Conservation (phyloP, 2,329 filamentous ascomycete genomes). For the Stachybotrys chartarum region DNA sequence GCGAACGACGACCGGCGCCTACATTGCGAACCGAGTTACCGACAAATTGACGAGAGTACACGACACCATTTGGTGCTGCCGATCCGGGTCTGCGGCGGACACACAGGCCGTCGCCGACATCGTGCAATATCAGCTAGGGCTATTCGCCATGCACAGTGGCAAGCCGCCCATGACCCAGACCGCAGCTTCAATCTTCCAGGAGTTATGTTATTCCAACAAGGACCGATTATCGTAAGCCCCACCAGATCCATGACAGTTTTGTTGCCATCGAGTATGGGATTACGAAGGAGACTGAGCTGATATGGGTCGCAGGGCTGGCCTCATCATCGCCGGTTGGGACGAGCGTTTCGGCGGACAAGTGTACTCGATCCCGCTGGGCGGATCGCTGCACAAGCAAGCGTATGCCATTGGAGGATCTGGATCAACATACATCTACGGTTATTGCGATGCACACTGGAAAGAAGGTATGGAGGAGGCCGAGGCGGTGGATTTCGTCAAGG, state of each 20-base stretch:
- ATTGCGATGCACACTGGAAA: slow-evolving; percentile 93
- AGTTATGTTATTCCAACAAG: slow-evolving; percentile 97
- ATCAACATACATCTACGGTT: slow-evolving; percentile 99
- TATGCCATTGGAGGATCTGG: slow-evolving; percentile 96
- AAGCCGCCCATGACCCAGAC: slow-evolving; percentile 91
- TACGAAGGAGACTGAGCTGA: slow-evolving; percentile 8
- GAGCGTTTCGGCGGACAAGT: slow-evolving; percentile 92
- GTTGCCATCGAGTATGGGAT: background rate
- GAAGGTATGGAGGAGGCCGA: slow-evolving; percentile 92
- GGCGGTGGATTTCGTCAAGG: slow-evolving; percentile 89
- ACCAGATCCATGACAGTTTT: background rate
- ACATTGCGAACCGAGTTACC: slow-evolving; percentile 98
- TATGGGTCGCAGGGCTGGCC: slow-evolving; percentile 61
- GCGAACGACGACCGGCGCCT: slow-evolving; percentile 92
- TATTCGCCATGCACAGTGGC: slow-evolving; percentile 86
- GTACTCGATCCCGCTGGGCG: slow-evolving; percentile 93
- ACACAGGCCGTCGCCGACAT: slow-evolving; percentile 98
- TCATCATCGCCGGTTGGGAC: slow-evolving; percentile 99
- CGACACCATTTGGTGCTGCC: slow-evolving; percentile 99
- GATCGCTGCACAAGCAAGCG: slow-evolving; percentile 93
- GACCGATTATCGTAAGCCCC: slow-evolving; percentile 71
- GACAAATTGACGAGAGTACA: slow-evolving; percentile 98
- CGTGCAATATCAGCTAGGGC: slow-evolving; percentile 89
- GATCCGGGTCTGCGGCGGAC: slow-evolving; percentile 93
- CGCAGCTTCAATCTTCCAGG: slow-evolving; percentile 92